Base-by-base conservation (phyloP, 2,329 filamentous ascomycete genomes). In the Metarhizium rileyi region DNA sequence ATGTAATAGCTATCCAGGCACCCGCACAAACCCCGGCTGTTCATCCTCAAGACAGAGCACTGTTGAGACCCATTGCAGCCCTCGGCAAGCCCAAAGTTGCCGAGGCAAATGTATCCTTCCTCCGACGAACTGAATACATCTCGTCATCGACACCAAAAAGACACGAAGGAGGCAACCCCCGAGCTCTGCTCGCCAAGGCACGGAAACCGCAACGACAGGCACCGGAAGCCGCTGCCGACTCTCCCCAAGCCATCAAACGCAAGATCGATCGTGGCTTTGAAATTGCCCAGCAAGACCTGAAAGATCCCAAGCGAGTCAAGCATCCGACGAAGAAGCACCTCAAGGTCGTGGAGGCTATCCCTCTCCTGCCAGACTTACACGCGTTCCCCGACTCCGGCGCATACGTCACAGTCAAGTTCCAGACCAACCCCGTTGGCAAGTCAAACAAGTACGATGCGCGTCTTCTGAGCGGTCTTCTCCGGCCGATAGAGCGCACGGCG, bases 91-190 rank as follows among this genome's bases (percentile, higher is more conserved):
- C 85, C 42, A 87, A 87, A 58, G 78, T 82, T 40, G 80, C 81
- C 53, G 86, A 88, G 54, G 76, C 84, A 18, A 84, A 85, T 55
- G 89, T 95, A 48, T 95, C 89, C 55, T 98, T 98, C 77, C 78
- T 98, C 57, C 88, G 93, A 51, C 83, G 91, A 61, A 97, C 93
- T 50, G 93, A 98, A 67, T 97, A 97, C 70, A 96, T 95, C 61
- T 87, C 87, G 10, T 80, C 78, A 3, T 70, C 72, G 22, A 71
- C 70, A 27, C 63, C 72, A 5, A 81, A 80, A 61, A 76, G 76
- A 53, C 57, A 61, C 44, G 65, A 69, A 14, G 71, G 71, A 27
- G 66, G 76, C 46, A 70, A 76, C 35, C 65, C 72, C 60, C 63
- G 62, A 49, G 64, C 59, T 20, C 58, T 65, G 23, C 55, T 69